Evolutionary conservation across 371 early-diverging fungal genomes (phyloP), one percentile per base, ranked within the genome.

Genomic region (Mortierella sp.): DNA sequence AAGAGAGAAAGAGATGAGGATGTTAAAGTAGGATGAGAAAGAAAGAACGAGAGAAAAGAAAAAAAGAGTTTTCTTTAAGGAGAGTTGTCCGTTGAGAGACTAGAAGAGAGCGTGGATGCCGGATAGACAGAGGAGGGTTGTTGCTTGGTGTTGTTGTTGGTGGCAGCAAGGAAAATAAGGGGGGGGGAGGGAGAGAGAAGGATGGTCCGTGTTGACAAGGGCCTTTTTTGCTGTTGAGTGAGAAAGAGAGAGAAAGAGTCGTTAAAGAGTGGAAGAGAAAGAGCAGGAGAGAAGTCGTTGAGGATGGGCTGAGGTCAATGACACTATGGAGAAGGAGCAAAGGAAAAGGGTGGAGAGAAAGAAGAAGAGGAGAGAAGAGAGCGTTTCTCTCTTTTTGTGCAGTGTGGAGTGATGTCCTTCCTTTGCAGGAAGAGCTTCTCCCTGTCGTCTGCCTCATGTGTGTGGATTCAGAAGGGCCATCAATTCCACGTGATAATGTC

Each of bases 401-500:
- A 34, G 34, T 61, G 61, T 61, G 61, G 61, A 61, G 61, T 34
- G 16, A 16, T 59, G 13, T 28, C 57, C 31, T 26, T 9, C 13
- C 26, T 26, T 8, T 51, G 51, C 50, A 50, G 50, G 2, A 9
- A 40, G 43, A 40, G 6, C 43, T n/a, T 43, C 44, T 43, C 9
- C 5, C 44, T 43, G 44, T 43, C 44, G 57, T 57, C 13, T 28
- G 59, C 31, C 59, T 14, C 59, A 59, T 59, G 59, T 59, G 59
- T 8, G 13, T 48, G 48, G 5, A 48, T 48, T 9, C 31, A 28
- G 28, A 54, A 57, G 57, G 28, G 16, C 16, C 44, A 5, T 43
- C 46, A 67, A 10, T 67, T 67, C 67, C 67, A 67, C 67, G 67
- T 67, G 67, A 67, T 67, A 67, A 40, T 67, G 4, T 61, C 1